Conservation (phyloP, 192 early-diverging fungal genomes). For the Backusella liffmaniae region DNA sequence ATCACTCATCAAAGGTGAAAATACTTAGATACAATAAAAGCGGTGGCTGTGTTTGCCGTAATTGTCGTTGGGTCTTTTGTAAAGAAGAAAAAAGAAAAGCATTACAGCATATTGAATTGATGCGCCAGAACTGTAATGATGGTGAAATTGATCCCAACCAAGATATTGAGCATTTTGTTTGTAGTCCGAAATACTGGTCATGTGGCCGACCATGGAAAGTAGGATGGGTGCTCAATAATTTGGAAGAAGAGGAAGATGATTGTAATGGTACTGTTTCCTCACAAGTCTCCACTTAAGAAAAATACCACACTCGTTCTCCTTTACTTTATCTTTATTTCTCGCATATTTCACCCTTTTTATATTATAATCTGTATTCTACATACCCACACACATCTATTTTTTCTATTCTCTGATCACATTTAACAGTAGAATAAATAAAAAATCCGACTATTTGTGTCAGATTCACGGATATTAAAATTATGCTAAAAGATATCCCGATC, state of each 20-base stretch:
- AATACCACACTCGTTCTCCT: not conserved
- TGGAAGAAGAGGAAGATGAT: not conserved
- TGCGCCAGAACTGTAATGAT: conserved; percentile 20
- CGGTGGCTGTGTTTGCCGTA: conserved; percentile 30
- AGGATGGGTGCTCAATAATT: conserved; percentile 31
- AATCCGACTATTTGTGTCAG: not conserved
- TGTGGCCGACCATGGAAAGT: conserved; percentile 41
- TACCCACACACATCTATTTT: not conserved
- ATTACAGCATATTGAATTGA: conserved; percentile 29
- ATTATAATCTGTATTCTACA: not conserved
- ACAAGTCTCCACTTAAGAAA: not conserved
- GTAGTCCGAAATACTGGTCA: conserved; percentile 37
- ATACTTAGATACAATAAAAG: conserved; percentile 40
- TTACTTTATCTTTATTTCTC: not conserved
- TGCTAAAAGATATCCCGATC: not conserved
- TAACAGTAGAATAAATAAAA: not conserved
- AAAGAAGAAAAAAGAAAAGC: conserved; percentile 42
- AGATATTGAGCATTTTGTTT: conserved; percentile 34
- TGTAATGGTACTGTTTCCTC: not conserved
- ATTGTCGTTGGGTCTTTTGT: conserved; percentile 39
- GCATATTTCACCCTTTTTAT: not conserved
- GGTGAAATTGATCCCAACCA: conserved; percentile 22
- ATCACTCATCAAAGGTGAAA: not conserved
- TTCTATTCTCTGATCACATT: not conserved
- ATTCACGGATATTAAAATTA: conserved; percentile 4